Evolutionary conservation across 177 flowering plant genomes (phyloP).

Genomic region (Vitis hybrid): DNA sequence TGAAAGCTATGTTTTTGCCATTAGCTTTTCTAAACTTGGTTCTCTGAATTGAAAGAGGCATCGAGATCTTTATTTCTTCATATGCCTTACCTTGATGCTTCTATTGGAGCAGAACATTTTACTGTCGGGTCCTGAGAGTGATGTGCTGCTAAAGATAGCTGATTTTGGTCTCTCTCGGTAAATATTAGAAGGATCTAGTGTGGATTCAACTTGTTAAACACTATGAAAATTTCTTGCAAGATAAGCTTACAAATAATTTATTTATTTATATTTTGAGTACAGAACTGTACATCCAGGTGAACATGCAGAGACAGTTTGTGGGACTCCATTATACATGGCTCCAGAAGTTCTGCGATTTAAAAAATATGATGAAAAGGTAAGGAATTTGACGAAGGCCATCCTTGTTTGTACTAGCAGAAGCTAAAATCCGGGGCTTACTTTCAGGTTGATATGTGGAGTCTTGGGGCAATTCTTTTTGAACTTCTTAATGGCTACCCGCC

Average conservation of each 20-base stretch:
- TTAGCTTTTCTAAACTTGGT: background rate
- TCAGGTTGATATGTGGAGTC: conserved; percentile 74
- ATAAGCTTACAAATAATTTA: background rate
- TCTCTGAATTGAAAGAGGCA: background rate
- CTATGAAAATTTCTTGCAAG: background rate
- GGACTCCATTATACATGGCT: conserved; percentile 72
- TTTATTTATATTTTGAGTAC: conserved; percentile 1
- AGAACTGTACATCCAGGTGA: conserved; percentile 44
- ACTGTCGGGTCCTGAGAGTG: conserved; percentile 37
- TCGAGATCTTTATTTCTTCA: background rate
- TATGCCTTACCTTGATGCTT: conserved; percentile 8
- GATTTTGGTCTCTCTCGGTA: conserved; percentile 77
- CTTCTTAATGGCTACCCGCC: conserved; percentile 67
- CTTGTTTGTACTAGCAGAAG: background rate
- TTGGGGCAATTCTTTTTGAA: conserved; percentile 67
- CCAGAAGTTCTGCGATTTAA: conserved; percentile 66
- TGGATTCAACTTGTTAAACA: background rate
- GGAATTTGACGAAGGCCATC: background rate
- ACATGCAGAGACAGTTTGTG: conserved; percentile 58
- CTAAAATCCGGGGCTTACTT: background rate
- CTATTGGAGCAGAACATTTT: conserved; percentile 51
- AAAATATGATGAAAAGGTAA: conserved; percentile 61
- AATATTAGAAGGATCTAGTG: background rate
- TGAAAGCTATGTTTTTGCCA: background rate
- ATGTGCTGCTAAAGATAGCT: conserved; percentile 55